Base-by-base conservation (phyloP, 1,284 basidiomycete species). In the Malassezia japonica region DNA sequence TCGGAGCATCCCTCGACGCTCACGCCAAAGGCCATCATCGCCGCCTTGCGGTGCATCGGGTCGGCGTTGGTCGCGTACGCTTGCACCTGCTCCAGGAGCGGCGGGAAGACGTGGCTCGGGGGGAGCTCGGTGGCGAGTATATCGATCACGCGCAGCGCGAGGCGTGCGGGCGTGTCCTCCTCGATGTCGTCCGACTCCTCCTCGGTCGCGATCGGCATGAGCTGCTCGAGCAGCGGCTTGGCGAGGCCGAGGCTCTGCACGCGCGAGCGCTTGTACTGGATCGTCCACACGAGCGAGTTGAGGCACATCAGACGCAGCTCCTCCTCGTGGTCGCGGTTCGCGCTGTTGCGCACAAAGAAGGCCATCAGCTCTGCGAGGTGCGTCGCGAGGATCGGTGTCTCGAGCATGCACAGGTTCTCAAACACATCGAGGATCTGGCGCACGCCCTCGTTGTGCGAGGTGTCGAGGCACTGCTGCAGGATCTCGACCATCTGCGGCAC, bases 1-100 rank as follows among this genome's bases (percentile, higher is more conserved):
- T 98, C 90, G 75, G 87, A 90, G 78, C 92, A 96, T 21, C 94
- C 94, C 75, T 99, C 94, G 52, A 98, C 90, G 41, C 84, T 82
- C 42, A 98, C 88, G 64, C 92, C 94, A 52, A 99, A 84, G 4
- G 92, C 86, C 73, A 95, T 88, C 77, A 98, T 85, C 6, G 91
- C 94, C 42, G 88, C 87, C 61, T 94, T 91, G 57, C 94, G 85
- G 65, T 78, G 76, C 62, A 80, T 75, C 47, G 82, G 77, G 53
- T 70, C 65, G 40, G 60, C 50, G 55, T 64, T 60, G 44, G 43
- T 23, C 49, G 67, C 64, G 52, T 71, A 72, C 32, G 57, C 81
- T 59, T 75, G 75, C 59, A 76, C 74, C 53, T 70, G 72, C 46
- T 75, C 76, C 55, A 86, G 85, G 43, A 99, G 83, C 16, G 87